Percentiles rank a stretch among this genome's conserved stretches.
Evolutionary conservation across 805 yeast species (phyloP).

Genomic region (Cyberlindnera euphorbiiphila): DNA sequence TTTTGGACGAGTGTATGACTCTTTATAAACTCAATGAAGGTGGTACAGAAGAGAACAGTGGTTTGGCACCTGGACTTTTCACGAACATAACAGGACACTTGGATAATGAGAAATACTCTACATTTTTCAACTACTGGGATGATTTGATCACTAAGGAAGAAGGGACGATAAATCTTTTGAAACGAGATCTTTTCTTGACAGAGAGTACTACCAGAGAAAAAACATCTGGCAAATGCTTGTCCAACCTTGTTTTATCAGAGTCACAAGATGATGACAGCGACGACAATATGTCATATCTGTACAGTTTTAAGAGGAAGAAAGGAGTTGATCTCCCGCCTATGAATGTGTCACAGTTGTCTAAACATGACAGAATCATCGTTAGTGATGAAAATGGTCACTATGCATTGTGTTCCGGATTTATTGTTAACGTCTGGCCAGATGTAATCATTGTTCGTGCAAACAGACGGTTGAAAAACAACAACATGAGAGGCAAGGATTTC

Average conservation of each 20-base stretch:
- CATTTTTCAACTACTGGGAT: constrained; percentile 74
- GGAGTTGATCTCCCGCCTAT: constrained; percentile 16
- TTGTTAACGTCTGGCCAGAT: constrained; percentile 41
- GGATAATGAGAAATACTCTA: constrained; percentile 37
- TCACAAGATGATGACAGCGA: constrained; percentile 22
- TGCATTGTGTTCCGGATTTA: constrained; percentile 62
- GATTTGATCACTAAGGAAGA: constrained; percentile 70
- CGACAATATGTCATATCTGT: constrained; percentile 33
- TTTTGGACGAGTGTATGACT: constrained; percentile 59
- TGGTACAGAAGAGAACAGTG: constrained; percentile 53
- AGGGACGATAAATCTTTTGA: constrained; percentile 44
- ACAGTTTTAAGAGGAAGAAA: constrained; percentile 44
- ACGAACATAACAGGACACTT: constrained; percentile 50
- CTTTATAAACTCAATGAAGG: constrained; percentile 54
- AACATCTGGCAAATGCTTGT: constrained; percentile 54
- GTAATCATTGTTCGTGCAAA: constrained; percentile 47
- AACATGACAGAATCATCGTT: constrained; percentile 61
- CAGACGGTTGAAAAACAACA: constrained; percentile 45
- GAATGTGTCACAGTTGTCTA: constrained; percentile 44
- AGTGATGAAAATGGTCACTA: constrained; percentile 82
- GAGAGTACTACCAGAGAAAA: constrained; percentile 56
- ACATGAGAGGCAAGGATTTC: constrained; percentile 36
- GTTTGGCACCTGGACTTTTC: constrained; percentile 46
- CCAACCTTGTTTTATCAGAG: constrained; percentile 41
- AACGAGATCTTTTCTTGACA: constrained; percentile 57